Conservation (phyloP, 108 stramenopile genomes). For the Nannochloropsis salina region DNA sequence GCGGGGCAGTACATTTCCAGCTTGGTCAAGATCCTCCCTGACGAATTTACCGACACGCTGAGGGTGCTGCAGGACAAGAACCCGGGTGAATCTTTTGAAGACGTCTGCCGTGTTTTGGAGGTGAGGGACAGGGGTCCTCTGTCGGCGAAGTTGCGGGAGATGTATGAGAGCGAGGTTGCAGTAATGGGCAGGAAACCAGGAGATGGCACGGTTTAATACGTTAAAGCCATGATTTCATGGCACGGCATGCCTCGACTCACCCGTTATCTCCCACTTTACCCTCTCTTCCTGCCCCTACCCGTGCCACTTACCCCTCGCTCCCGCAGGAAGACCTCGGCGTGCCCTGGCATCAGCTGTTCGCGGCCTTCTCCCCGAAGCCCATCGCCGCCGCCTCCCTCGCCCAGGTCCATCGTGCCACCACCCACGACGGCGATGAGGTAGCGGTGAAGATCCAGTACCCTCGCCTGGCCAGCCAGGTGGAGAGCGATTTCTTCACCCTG, state of each 20-base stretch:
- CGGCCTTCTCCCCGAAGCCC: conserved; percentile 36
- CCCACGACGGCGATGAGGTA: conserved; percentile 25
- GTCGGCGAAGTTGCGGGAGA: no score
- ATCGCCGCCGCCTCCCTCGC: conserved; percentile 48
- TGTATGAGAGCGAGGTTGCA: no score
- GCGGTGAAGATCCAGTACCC: conserved; percentile 54
- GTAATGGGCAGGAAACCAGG: no score
- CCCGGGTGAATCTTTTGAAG: neutral
- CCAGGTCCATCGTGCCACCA: conserved; percentile 42
- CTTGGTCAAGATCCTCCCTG: conserved; percentile 30
- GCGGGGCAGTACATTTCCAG: conserved; percentile 31
- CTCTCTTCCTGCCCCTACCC: no score
- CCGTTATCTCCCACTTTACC: no score
- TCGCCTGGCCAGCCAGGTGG: conserved; percentile 22
- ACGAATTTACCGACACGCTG: conserved; percentile 35
- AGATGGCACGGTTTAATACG: no score
- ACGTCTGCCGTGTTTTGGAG: neutral
- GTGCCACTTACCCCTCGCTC: no score
- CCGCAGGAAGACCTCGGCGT: conserved; percentile 23
- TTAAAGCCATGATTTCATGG: no score
- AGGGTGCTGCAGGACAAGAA: conserved; percentile 26
- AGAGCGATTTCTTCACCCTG: conserved; percentile 37
- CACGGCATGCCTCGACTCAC: no score
- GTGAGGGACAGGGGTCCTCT: neutral
- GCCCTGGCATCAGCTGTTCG: conserved; percentile 27